Evolutionary conservation across 768 basidiomycete species (phyloP).

Genomic region (Boletus vinaceobasis): DNA sequence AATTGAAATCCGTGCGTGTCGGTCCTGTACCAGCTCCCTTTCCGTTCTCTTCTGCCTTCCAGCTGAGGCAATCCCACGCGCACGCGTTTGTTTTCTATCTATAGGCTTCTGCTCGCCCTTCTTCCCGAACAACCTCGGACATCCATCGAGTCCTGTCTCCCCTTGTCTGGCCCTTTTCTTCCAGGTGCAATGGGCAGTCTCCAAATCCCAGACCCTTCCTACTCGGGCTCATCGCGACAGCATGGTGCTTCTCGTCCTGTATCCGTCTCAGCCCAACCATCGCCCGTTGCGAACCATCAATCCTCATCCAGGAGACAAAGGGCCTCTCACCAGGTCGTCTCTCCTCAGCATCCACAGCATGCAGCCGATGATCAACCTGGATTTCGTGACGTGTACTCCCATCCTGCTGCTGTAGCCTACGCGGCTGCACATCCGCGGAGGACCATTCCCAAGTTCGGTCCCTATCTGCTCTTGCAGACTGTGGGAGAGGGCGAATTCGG

Average conservation of each 20-base stretch:
- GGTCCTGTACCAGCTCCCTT: slow-evolving; percentile 4
- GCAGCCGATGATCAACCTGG: slow-evolving; percentile 43
- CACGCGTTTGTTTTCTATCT: slow-evolving; percentile 24
- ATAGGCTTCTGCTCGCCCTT: slow-evolving; percentile 10
- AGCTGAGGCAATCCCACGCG: slow-evolving; percentile 15
- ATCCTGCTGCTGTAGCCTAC: slow-evolving; percentile 83
- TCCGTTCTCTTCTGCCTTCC: slow-evolving; percentile 12
- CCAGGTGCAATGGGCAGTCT: slow-evolving; percentile 31
- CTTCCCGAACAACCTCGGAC: background rate
- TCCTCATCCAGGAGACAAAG: slow-evolving; percentile 55
- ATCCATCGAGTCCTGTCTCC: background rate
- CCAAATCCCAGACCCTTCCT: slow-evolving; percentile 43
- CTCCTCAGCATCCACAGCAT: slow-evolving; percentile 42
- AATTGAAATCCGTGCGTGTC: slow-evolving; percentile 13
- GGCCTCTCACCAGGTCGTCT: slow-evolving; percentile 69
- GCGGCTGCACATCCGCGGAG: slow-evolving; percentile 77
- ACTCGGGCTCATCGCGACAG: slow-evolving; percentile 46
- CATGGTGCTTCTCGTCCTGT: slow-evolving; percentile 45
- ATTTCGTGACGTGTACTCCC: slow-evolving; percentile 74
- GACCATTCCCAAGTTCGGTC: slow-evolving; percentile 91
- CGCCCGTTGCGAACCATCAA: slow-evolving; percentile 41
- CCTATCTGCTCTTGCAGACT: slow-evolving; percentile 92
- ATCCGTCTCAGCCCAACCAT: slow-evolving; percentile 55
- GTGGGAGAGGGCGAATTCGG: slow-evolving; percentile 98
- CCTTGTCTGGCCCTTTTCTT: background rate